A percentile compares a stretch with the other conserved stretches of the same genome.
phyloP scores from a whole-genome alignment of 805 yeast genomes.

The Nakazawaea anatomiae region DNA sequence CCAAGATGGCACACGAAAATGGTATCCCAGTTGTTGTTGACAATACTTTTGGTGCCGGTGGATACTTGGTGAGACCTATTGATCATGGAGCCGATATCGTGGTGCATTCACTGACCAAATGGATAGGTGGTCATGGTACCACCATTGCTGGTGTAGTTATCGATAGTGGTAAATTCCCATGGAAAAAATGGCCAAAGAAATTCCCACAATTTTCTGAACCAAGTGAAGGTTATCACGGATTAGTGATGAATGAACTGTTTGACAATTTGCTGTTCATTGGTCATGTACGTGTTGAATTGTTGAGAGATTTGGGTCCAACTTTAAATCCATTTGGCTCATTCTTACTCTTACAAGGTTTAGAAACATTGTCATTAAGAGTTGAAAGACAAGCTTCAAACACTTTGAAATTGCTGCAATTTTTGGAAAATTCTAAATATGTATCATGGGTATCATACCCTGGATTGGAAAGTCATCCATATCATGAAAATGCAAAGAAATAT shows the following conservation, averaged over 20 bases:
- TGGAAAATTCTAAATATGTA: constrained; percentile 65
- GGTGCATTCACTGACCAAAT: constrained; percentile 92
- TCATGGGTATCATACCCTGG: constrained; percentile 94
- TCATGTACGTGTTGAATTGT: constrained; percentile 74
- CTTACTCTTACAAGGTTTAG: constrained; percentile 84
- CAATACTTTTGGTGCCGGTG: constrained; percentile 97
- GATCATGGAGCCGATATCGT: constrained; percentile 90
- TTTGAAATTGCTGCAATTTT: constrained; percentile 67
- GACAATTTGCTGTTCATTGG: constrained; percentile 77
- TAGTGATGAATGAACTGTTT: constrained; percentile 72
- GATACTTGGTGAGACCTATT: constrained; percentile 76
- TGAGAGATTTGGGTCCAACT: constrained; percentile 90
- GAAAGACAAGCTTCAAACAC: constrained; percentile 90
- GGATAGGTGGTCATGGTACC: constrained; percentile 98
- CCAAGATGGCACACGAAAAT: constrained; percentile 72
- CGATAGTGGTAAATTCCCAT: constrained; percentile 91
- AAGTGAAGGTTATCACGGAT: constrained; percentile 90
- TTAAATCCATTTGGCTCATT: constrained; percentile 87
- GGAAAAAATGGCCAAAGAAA: constrained; percentile 77
- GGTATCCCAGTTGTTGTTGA: constrained; percentile 92
- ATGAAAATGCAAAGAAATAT: constrained; percentile 79
- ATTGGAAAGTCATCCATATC: constrained; percentile 69
- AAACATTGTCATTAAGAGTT: constrained; percentile 87
- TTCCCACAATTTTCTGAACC: constrained; percentile 92
- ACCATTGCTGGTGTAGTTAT: constrained; percentile 89